phyloP scores from a whole-genome alignment of 78 protist species.

The Mastigamoeba balamuthi region DNA sequence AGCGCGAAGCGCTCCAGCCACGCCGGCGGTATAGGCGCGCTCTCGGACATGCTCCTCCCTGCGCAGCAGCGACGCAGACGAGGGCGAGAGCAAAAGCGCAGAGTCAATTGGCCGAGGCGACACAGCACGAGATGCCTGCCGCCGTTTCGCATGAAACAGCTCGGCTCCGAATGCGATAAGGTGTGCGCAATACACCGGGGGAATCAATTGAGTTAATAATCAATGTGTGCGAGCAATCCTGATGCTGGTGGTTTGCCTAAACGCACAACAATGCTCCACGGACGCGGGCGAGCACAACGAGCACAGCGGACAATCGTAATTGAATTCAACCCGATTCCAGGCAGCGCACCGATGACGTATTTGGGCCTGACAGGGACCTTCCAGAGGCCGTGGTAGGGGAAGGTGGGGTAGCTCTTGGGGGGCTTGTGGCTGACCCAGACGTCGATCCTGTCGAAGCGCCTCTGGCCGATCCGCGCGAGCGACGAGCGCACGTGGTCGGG shows the following conservation, averaged over 20 bases:
- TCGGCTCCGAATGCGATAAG: too few species aligned
- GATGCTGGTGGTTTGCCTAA: too few species aligned
- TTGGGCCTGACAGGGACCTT: not conserved
- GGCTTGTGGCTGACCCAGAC: constrained; percentile 40
- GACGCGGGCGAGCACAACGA: too few species aligned
- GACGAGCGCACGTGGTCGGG: not conserved
- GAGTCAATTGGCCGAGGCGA: too few species aligned
- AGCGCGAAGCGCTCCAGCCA: constrained; percentile 1
- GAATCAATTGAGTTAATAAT: not conserved
- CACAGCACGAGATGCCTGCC: too few species aligned
- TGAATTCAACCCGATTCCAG: not conserved
- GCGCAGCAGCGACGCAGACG: too few species aligned
- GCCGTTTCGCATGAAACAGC: too few species aligned
- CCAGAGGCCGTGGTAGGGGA: constrained; percentile 15
- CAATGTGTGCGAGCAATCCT: too few species aligned
- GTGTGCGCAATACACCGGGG: too few species aligned
- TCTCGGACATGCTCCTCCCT: constrained; percentile 40
- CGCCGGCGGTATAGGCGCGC: not conserved
- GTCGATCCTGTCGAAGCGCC: not conserved
- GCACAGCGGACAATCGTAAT: not conserved
- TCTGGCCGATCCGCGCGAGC: not conserved
- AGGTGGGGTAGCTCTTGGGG: constrained; percentile 7
- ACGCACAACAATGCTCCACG: too few species aligned
- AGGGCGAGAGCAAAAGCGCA: too few species aligned
- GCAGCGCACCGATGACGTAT: not conserved